Evolutionary conservation across 2,329 filamentous ascomycete species (phyloP), one percentile per base, ranked within the genome.

Genomic region (Talaromyces sp.): DNA sequence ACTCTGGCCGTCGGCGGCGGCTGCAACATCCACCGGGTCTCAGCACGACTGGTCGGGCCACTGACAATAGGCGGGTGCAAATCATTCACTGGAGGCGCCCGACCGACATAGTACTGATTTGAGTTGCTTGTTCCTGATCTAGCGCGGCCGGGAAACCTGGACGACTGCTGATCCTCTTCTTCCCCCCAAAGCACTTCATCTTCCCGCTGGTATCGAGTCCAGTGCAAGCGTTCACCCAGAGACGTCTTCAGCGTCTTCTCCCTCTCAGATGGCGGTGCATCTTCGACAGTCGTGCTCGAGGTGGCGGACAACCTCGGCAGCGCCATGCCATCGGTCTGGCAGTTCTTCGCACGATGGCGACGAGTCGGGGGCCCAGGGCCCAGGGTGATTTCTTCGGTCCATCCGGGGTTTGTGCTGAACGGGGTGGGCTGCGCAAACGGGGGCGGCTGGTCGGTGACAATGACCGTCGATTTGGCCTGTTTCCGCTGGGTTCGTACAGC

Each of bases 21-120:
- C 70, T 96, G 91, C 56, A 96, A 79, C 92, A 97, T 96, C 92
- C 92, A 97, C 69, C 83, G 83, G 58, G 89, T 88, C 62, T 90
- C 91, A 58, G 86, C 85, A 69, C 80, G 85, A 70, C 84, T 86
- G 41, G 81, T 82, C 14, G 87, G 89, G 60, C 85, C 88, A 75
- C 86, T 90, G 73, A 94, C 89, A 56, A 95, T 88, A 2, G 91
- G 91, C 5, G 91, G 90, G 71, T 95, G 90, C 61, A 92, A 84
- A 63, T 95, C 90, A 75, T 95, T 94, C 67, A 95, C 86, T 3
- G 90, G 90, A 8, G 88, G 91, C 68, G 88, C 87, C 57, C 72
- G 69, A 6, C 83, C 76, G 56, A 81, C 80, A 71, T 88, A 88
- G 68, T 88, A 88, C 64, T 84, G 83, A 66, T 77, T 79, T 62